Percentiles rank a stretch among this genome's conserved stretches.
phyloP scores from a whole-genome alignment of 768 basidiomycete species.

The Xerocomellus amylosporus region DNA sequence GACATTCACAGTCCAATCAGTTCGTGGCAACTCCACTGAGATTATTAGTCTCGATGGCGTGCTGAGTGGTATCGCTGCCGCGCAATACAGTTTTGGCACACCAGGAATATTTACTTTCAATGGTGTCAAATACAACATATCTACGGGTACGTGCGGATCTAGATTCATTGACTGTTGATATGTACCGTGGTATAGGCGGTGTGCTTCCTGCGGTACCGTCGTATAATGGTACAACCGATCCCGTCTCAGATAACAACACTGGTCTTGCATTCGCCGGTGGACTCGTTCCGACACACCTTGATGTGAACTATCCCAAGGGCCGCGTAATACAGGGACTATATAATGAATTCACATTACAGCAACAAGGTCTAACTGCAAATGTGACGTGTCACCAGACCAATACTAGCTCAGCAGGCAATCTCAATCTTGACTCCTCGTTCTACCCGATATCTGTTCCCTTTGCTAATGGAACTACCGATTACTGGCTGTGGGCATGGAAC shows the following conservation, averaged over 20 bases:
- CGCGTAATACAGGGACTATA: background rate
- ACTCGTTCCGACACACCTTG: conserved; percentile 1
- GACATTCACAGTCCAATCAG: background rate
- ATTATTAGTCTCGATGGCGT: conserved; percentile 7
- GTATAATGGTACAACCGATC: background rate
- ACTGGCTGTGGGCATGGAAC: conserved; percentile 11
- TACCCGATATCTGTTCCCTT: background rate
- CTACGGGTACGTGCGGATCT: conserved; percentile 4
- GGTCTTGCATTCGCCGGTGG: conserved; percentile 1
- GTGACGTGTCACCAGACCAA: background rate
- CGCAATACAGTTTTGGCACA: conserved; percentile 5
- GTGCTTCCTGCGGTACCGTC: conserved; percentile 3
- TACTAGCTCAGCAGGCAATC: background rate
- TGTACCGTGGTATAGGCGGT: background rate
- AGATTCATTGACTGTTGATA: background rate
- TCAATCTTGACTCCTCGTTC: background rate
- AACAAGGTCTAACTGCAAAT: conserved; percentile 21
- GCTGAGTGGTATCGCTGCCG: conserved; percentile 17
- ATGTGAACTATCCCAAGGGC: background rate
- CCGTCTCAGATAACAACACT: background rate
- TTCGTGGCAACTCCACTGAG: conserved; percentile 12
- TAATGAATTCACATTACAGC: background rate
- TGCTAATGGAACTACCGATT: conserved; percentile 1
- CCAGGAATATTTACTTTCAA: conserved; percentile 16
- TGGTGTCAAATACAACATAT: conserved; percentile 16